Conservation (phyloP, 148 eudicot species). For the Vaccinium corymbosum region DNA sequence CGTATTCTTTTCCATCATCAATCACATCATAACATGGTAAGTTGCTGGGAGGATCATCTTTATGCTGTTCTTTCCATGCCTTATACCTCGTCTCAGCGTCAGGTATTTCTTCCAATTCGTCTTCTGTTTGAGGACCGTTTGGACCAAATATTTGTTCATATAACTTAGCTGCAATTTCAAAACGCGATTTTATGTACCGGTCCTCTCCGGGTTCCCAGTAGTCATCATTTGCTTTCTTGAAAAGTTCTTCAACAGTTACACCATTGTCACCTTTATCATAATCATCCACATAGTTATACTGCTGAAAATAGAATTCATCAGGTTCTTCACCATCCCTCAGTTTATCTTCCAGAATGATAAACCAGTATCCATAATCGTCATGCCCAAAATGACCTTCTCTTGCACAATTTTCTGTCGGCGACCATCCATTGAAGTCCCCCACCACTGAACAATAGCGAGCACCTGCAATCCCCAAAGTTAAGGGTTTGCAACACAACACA, state of each 20-base stretch:
- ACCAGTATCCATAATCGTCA: conserved; percentile 97
- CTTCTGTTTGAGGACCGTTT: conserved; percentile 89
- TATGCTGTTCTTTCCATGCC: conserved; percentile 83
- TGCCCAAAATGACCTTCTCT: conserved; percentile 91
- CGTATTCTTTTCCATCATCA: conserved; percentile 70
- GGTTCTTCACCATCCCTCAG: conserved; percentile 84
- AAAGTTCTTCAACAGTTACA: conserved; percentile 55
- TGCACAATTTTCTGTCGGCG: conserved; percentile 86
- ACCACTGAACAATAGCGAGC: conserved; percentile 93
- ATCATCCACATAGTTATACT: conserved; percentile 81
- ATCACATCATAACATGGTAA: conserved; percentile 76
- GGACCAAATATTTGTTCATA: conserved; percentile 95
- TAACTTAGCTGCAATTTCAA: conserved; percentile 68
- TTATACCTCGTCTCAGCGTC: conserved; percentile 86
- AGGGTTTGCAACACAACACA: conserved; percentile 15
- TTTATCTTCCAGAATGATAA: conserved; percentile 83
- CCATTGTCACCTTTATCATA: conserved; percentile 95
- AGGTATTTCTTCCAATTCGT: conserved; percentile 83
- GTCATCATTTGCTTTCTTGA: conserved; percentile 83
- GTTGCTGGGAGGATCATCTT: conserved; percentile 85
- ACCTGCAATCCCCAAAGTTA: conserved; percentile 45
- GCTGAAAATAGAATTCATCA: conserved; percentile 84
- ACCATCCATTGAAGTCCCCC: conserved; percentile 93
- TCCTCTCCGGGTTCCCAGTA: conserved; percentile 99
- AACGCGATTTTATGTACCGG: conserved; percentile 57